phyloP scores from a whole-genome alignment of 345 rosid genomes.

The Mallotus nudiflorus region DNA sequence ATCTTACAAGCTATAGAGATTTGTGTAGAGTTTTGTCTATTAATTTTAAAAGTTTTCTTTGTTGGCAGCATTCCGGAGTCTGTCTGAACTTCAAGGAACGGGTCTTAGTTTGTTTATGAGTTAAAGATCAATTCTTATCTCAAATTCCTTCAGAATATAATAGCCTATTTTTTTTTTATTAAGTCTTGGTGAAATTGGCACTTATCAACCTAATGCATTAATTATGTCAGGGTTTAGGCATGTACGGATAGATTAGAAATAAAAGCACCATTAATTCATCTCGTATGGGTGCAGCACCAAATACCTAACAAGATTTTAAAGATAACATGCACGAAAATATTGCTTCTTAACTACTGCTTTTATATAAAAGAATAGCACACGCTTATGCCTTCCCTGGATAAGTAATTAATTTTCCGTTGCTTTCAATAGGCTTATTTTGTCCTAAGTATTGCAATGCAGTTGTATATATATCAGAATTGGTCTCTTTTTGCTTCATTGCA shows the following conservation, averaged over 20 bases:
- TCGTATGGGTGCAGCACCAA: conserved; percentile 39
- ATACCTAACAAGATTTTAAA: conserved; percentile 42
- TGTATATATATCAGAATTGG: conserved; percentile 30
- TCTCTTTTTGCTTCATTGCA: conserved; percentile 12
- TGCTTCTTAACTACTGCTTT: conserved; percentile 46
- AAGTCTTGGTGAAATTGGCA: background rate
- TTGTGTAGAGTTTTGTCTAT: too few species aligned
- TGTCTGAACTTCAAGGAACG: too few species aligned
- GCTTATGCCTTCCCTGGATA: conserved; percentile 2
- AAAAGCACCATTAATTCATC: background rate
- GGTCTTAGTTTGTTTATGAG: too few species aligned
- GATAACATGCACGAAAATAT: conserved; percentile 33
- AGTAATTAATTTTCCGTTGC: background rate
- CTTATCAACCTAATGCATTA: background rate
- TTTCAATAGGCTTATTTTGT: background rate
- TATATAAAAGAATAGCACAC: conserved; percentile 1
- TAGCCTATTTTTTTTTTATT: too few species aligned
- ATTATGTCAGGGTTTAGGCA: background rate
- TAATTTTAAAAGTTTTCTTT: too few species aligned
- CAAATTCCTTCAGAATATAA: too few species aligned
- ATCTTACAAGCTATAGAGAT: too few species aligned
- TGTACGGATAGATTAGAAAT: background rate
- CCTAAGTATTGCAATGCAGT: conserved; percentile 5
- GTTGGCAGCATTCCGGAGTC: too few species aligned
- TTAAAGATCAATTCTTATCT: too few species aligned